These are phyloP conservation scores for Mycena olivaceomarginata DNA, from an alignment of 768 basidiomycete genomes.

Conservation along the genomic window DNA sequence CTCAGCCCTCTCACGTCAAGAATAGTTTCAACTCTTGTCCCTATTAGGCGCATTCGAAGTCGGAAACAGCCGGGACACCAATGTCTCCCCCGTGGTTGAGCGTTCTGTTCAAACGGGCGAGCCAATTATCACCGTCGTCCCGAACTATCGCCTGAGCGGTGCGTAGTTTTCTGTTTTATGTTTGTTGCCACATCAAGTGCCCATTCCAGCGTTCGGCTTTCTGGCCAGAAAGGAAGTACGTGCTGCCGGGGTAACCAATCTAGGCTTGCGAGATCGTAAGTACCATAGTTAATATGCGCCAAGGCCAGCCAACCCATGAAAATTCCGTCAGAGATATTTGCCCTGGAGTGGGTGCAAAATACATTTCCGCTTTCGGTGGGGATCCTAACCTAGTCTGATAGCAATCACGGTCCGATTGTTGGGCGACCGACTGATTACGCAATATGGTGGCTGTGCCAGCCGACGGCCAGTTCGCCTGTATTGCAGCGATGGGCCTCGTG, in stretches of 20 bases:
- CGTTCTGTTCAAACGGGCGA: not conserved
- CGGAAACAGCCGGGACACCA: not conserved
- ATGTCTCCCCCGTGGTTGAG: not conserved
- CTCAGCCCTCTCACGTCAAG: not conserved
- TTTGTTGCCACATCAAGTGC: too few species aligned
- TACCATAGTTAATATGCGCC: not conserved
- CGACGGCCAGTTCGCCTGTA: too few species aligned
- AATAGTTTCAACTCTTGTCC: not conserved
- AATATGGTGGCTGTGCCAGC: too few species aligned
- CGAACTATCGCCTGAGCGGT: not conserved
- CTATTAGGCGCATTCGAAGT: not conserved
- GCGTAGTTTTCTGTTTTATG: not conserved
- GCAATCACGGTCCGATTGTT: too few species aligned
- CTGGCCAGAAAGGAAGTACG: conserved; percentile 34
- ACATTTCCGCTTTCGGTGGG: conserved; percentile 30
- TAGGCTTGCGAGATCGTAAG: conserved; percentile 44
- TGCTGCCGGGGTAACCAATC: conserved; percentile 39
- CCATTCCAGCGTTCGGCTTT: conserved; percentile 38
- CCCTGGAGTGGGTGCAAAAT: conserved; percentile 32
- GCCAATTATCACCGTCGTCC: too few species aligned
- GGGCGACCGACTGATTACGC: too few species aligned
- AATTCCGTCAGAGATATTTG: conserved; percentile 29
- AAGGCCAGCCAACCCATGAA: not conserved
- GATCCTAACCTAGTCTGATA: too few species aligned
- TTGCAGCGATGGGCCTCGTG: too few species aligned